Evolutionary conservation across 2,329 filamentous ascomycete species (phyloP).

Genomic region (Monilinia aucupariae): DNA sequence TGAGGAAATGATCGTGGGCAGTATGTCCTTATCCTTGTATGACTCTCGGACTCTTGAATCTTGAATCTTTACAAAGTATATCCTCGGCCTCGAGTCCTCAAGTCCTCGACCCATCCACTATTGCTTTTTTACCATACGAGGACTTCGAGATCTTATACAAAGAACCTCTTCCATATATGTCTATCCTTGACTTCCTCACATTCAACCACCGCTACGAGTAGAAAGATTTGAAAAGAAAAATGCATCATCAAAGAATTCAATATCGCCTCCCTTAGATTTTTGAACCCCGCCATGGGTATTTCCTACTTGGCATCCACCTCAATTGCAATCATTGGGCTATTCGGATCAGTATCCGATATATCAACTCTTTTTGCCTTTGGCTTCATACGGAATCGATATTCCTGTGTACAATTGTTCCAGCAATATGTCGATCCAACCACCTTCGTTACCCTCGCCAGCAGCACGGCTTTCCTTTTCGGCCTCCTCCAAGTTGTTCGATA

Average conservation of each 20-base stretch:
- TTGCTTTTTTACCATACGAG: neutral
- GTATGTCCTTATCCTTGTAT: constrained; percentile 1
- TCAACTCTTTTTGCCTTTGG: constrained; percentile 16
- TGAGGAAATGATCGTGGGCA: too few species aligned
- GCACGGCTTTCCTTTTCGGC: constrained; percentile 14
- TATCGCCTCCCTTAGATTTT: neutral
- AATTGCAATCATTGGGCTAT: neutral
- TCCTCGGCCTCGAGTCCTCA: neutral
- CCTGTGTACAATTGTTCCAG: constrained; percentile 6
- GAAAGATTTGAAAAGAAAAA: neutral
- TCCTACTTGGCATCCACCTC: neutral
- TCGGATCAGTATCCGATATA: constrained; percentile 13
- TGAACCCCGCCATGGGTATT: constrained; percentile 4
- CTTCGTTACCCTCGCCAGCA: constrained; percentile 16
- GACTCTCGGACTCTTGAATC: neutral
- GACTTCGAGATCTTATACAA: neutral
- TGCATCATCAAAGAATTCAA: constrained; percentile 9
- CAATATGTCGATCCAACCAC: constrained; percentile 17
- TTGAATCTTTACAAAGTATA: too few species aligned
- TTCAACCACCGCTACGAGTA: neutral
- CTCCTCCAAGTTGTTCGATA: constrained; percentile 25
- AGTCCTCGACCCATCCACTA: neutral
- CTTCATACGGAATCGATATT: constrained; percentile 16
- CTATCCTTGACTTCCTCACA: neutral
- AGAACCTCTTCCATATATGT: neutral